Evolutionary conservation across 2,329 filamentous ascomycete species (phyloP).

Genomic region (Chalaropsis ovoidea): DNA sequence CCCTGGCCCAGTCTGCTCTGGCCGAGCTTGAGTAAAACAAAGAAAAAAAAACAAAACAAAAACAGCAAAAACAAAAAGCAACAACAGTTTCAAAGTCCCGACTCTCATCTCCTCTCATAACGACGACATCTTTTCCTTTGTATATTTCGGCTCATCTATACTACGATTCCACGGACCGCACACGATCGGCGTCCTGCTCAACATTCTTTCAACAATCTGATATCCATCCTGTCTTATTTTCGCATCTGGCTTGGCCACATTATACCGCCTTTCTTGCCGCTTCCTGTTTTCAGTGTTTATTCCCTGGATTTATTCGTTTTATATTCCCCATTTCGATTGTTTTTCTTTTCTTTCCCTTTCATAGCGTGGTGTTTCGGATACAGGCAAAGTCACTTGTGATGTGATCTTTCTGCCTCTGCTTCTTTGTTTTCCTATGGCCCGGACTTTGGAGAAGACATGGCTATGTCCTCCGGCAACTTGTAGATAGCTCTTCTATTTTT

Average conservation of each 20-base stretch:
- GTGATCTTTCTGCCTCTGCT: conserved; percentile 8
- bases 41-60: background rate
- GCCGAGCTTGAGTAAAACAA: conserved; percentile 37
- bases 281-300: conserved; percentile 11
- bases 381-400: background rate
- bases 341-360: conserved; percentile 19
- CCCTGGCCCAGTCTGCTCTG: conserved; percentile 42
- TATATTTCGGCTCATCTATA: background rate
- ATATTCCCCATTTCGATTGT: conserved; percentile 16
- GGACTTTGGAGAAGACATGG: background rate
- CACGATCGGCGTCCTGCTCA: background rate
- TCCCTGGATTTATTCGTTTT: conserved; percentile 14
- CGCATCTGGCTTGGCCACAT: conserved; percentile 3
- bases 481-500: conserved; percentile 2
- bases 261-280: conserved; percentile 14
- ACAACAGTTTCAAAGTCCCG: background rate
- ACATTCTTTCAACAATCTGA: background rate
- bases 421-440: background rate
- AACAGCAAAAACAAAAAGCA: background rate
- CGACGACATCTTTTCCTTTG: conserved; percentile 10
- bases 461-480: background rate
- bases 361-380: conserved; percentile 13
- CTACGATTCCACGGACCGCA: background rate
- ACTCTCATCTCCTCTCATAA: background rate
- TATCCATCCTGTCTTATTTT: conserved; percentile 16